These are phyloP conservation scores for Schwanniomyces vanrijiae DNA, from an alignment of 805 yeast genomes.

Conservation along the genomic window DNA sequence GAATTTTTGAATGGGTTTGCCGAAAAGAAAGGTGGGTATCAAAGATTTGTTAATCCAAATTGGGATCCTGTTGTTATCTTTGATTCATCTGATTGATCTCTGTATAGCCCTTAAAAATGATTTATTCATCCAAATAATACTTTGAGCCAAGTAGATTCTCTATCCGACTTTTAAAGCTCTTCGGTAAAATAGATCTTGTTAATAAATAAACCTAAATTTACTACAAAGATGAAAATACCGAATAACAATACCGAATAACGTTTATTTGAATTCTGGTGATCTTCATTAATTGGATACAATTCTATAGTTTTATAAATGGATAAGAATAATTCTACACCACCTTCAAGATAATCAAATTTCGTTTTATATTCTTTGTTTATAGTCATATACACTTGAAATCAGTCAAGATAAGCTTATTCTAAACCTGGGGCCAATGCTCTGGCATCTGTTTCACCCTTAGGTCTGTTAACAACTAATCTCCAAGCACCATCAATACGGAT, in stretches of 20 bases:
- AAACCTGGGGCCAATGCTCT: conserved; percentile 3
- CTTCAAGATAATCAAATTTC: neutral
- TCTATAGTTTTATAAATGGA: neutral
- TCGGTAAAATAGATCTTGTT: neutral
- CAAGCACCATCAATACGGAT: conserved; percentile 3
- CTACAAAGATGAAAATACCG: neutral
- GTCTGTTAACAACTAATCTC: conserved; percentile 2
- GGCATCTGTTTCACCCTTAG: conserved; percentile 2
- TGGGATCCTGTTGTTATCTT: conserved; percentile 27
- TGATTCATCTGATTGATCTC: conserved; percentile 8
- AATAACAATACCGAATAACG: too few species aligned
- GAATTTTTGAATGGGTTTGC: conserved; percentile 25
- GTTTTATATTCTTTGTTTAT: neutral
- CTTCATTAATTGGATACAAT: too few species aligned
- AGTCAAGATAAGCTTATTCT: neutral
- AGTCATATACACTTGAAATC: neutral
- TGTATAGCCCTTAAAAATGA: neutral
- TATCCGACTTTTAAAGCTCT: neutral
- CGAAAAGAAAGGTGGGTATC: conserved; percentile 17
- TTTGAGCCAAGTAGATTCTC: neutral
- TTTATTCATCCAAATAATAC: too few species aligned
- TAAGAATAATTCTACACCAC: neutral
- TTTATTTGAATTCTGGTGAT: neutral
- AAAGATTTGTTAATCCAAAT: conserved; percentile 41
- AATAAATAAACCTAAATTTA: neutral